Percentiles rank a stretch among this genome's conserved stretches.
phyloP scores from a whole-genome alignment of 2,329 filamentous ascomycete genomes.

The Diaporthe humulicola region DNA sequence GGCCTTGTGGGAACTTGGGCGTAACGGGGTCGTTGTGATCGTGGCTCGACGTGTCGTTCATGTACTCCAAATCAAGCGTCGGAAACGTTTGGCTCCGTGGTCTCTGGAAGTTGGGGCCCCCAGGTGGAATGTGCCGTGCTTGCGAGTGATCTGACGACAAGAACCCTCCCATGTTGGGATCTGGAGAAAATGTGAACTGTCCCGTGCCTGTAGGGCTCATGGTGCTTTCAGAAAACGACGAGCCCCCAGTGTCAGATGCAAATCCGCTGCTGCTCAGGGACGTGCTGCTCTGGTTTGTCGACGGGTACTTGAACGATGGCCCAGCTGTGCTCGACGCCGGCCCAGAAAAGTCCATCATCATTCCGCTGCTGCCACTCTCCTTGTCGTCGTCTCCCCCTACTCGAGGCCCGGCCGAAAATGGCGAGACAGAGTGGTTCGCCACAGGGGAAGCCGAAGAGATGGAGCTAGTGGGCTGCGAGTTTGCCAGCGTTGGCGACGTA shows the following conservation, averaged over 20 bases:
- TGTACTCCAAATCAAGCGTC: slow-evolving; percentile 73
- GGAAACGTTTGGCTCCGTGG: slow-evolving; percentile 93
- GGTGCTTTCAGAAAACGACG: slow-evolving; percentile 78
- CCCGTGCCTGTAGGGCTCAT: slow-evolving; percentile 81
- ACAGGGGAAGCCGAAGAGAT: slow-evolving; percentile 82
- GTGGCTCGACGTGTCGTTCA: slow-evolving; percentile 54
- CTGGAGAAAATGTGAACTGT: slow-evolving; percentile 81
- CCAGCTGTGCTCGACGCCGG: slow-evolving; percentile 55
- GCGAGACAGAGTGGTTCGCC: slow-evolving; percentile 75
- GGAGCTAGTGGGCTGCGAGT: slow-evolving; percentile 72
- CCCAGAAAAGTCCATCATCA: slow-evolving; percentile 64
- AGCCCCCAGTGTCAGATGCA: slow-evolving; percentile 68
- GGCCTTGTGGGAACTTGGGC: slow-evolving; percentile 55
- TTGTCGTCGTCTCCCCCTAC: slow-evolving; percentile 78
- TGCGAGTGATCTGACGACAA: slow-evolving; percentile 54
- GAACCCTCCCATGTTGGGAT: slow-evolving; percentile 78
- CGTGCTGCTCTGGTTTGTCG: slow-evolving; percentile 73
- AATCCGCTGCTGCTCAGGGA: slow-evolving; percentile 77
- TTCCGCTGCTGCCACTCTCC: slow-evolving; percentile 58
- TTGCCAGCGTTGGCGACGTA: slow-evolving; percentile 66
- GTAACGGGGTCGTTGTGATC: slow-evolving; percentile 60
- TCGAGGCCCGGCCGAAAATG: slow-evolving; percentile 67
- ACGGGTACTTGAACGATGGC: slow-evolving; percentile 69
- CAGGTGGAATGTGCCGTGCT: slow-evolving; percentile 46
- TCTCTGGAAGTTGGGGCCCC: slow-evolving; percentile 70